Evolutionary conservation across 805 yeast species (phyloP).

Genomic region (Candida lessepsii): DNA sequence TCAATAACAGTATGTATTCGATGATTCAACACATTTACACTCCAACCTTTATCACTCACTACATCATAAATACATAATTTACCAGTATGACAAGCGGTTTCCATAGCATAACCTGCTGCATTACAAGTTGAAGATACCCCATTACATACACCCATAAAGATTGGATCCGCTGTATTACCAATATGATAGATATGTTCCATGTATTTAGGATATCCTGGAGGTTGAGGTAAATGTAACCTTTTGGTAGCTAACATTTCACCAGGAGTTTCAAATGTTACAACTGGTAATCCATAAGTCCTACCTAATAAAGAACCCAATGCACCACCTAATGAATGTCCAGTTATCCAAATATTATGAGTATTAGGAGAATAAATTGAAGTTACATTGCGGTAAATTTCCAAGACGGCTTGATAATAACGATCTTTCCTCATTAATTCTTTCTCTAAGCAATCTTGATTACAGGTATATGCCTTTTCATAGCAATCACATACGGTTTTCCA

Average conservation of each 20-base stretch:
- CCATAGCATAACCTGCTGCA: conserved; percentile 96
- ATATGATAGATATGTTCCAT: conserved; percentile 89
- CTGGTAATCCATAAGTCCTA: conserved; percentile 87
- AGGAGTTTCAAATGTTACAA: conserved; percentile 88
- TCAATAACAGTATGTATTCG: conserved; percentile 89
- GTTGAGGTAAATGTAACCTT: conserved; percentile 85
- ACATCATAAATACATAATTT: conserved; percentile 84
- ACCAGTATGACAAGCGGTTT: conserved; percentile 92
- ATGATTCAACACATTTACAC: conserved; percentile 82
- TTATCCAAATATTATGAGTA: conserved; percentile 73
- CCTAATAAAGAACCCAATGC: conserved; percentile 78
- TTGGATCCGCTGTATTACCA: conserved; percentile 97
- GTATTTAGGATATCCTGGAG: conserved; percentile 81
- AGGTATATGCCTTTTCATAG: conserved; percentile 76
- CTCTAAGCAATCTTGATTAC: conserved; percentile 86
- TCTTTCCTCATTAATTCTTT: conserved; percentile 70
- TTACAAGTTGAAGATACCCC: conserved; percentile 90
- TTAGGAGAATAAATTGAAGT: conserved; percentile 59
- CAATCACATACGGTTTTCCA: conserved; percentile 98
- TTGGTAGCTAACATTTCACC: conserved; percentile 83
- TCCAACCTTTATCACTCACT: conserved; percentile 88
- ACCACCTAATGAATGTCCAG: conserved; percentile 96
- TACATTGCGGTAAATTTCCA: conserved; percentile 77
- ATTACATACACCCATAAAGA: conserved; percentile 93
- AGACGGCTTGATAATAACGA: conserved; percentile 75